Evolutionary conservation across 1,284 basidiomycete species (phyloP).

Genomic region (Anthracocystis panici-leucophaei): DNA sequence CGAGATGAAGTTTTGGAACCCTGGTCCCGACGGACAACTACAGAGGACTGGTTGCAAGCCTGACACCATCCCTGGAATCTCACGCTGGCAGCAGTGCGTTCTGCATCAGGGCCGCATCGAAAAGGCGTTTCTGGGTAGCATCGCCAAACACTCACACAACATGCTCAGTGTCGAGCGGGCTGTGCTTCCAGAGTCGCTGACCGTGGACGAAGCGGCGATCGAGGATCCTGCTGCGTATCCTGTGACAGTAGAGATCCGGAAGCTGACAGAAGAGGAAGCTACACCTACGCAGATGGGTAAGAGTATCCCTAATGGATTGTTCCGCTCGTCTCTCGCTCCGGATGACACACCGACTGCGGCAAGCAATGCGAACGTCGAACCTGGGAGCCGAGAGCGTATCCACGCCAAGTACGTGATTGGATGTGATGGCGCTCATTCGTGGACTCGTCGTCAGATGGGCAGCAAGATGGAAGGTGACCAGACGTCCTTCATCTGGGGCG

Average conservation of each 20-base stretch:
- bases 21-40: constrained; percentile 28
- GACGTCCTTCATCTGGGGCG: constrained; percentile 70
- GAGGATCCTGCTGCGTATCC: constrained; percentile 27
- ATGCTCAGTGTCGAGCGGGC: constrained; percentile 33
- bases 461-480: constrained; percentile 68
- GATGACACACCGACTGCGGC: constrained; percentile 24
- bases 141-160: constrained; percentile 22
- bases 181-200: constrained; percentile 25
- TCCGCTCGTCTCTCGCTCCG: constrained; percentile 31
- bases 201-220: constrained; percentile 19
- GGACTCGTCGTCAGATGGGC: constrained; percentile 40
- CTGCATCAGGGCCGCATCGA: constrained; percentile 47
- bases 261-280: constrained; percentile 31
- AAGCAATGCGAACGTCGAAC: constrained; percentile 1
- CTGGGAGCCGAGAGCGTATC: constrained; percentile 29
- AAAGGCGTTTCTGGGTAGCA: constrained; percentile 31
- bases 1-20: constrained; percentile 44
- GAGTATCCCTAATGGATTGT: constrained; percentile 33
- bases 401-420: constrained; percentile 48
- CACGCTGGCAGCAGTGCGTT: constrained; percentile 43
- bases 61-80: constrained; percentile 37
- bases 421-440: constrained; percentile 45
- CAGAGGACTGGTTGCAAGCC: constrained; percentile 30
- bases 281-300: constrained; percentile 40
- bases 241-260: constrained; percentile 23